Evolutionary conservation across 1,284 basidiomycete species (phyloP).

Genomic region (Papiliotrema fonsecae): DNA sequence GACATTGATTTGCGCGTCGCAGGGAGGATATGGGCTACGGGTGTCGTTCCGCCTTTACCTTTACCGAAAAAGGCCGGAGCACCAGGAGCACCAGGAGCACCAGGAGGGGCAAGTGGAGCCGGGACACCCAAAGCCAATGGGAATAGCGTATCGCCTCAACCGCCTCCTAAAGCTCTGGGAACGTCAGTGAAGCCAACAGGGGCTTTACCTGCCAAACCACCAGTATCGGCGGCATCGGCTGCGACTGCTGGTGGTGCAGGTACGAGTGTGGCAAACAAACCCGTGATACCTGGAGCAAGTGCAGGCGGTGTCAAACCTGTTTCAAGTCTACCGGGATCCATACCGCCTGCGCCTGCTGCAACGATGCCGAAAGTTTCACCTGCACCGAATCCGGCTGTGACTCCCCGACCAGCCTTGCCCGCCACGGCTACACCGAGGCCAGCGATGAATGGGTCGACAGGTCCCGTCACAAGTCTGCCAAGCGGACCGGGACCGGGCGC

Average conservation of each 20-base stretch:
- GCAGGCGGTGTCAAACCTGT: background rate
- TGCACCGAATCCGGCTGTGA: background rate
- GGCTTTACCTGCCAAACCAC: no score
- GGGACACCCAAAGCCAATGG: background rate
- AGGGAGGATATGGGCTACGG: constrained; percentile 42
- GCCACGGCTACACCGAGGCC: background rate
- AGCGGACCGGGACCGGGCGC: background rate
- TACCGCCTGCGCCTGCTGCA: background rate
- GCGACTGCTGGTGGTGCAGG: no score
- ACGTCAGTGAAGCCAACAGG: no score
- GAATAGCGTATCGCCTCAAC: background rate
- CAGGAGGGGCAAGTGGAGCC: background rate
- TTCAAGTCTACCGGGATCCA: background rate
- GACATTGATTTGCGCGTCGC: constrained; percentile 41
- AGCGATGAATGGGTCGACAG: background rate
- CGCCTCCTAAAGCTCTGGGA: no score
- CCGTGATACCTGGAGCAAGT: background rate
- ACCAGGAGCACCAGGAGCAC: background rate
- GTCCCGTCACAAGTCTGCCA: background rate
- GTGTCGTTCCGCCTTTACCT: constrained; percentile 30
- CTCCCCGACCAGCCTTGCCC: background rate
- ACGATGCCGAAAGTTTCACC: background rate
- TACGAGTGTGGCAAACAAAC: background rate
- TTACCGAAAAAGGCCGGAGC: constrained; percentile 2
- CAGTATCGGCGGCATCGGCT: no score